These are phyloP conservation scores for Aspergillus neotritici DNA, from an alignment of 2,329 filamentous ascomycete species.

Conservation along the genomic window DNA sequence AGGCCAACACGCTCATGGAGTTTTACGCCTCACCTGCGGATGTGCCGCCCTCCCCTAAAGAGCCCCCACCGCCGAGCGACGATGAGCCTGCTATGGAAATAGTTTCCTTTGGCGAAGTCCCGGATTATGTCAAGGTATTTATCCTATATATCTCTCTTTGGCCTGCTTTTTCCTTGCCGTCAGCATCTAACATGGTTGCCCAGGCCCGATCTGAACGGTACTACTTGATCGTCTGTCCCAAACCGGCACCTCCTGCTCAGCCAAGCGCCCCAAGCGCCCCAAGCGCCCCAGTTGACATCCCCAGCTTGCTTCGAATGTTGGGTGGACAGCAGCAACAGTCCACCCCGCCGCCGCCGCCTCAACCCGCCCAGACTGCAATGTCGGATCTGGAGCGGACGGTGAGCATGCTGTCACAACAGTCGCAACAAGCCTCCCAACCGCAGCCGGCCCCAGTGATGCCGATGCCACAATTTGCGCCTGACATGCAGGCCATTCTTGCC, in stretches of 20 bases:
- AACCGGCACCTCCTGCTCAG: slow-evolving; percentile 20
- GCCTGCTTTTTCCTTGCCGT: neutral
- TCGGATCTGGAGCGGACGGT: slow-evolving; percentile 34
- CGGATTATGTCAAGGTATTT: slow-evolving; percentile 37
- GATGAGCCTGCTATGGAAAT: slow-evolving; percentile 34
- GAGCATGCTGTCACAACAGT: slow-evolving; percentile 30
- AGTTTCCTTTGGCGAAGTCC: slow-evolving; percentile 40
- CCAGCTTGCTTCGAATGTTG: slow-evolving; percentile 38
- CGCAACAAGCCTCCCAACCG: slow-evolving; percentile 14
- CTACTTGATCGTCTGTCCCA: slow-evolving; percentile 32
- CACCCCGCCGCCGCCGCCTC: slow-evolving; percentile 25
- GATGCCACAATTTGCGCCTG: slow-evolving; percentile 25
- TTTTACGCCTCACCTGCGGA: slow-evolving; percentile 44
- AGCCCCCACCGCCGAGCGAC: slow-evolving; percentile 36
- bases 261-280: slow-evolving; percentile 20
- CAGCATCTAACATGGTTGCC: slow-evolving; percentile 9
- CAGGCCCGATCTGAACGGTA: slow-evolving; percentile 41
- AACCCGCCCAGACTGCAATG: slow-evolving; percentile 16
- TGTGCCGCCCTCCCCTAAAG: slow-evolving; percentile 44
- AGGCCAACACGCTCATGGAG: slow-evolving; percentile 45
- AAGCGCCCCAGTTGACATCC: slow-evolving; percentile 33
- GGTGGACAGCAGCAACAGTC: slow-evolving; percentile 27
- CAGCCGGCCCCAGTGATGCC: slow-evolving; percentile 23
- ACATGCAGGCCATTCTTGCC: slow-evolving; percentile 37
- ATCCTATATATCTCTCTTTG: neutral